phyloP scores from a whole-genome alignment of 1,284 basidiomycete species.

The Cutaneotrichosporon spelunceum region DNA sequence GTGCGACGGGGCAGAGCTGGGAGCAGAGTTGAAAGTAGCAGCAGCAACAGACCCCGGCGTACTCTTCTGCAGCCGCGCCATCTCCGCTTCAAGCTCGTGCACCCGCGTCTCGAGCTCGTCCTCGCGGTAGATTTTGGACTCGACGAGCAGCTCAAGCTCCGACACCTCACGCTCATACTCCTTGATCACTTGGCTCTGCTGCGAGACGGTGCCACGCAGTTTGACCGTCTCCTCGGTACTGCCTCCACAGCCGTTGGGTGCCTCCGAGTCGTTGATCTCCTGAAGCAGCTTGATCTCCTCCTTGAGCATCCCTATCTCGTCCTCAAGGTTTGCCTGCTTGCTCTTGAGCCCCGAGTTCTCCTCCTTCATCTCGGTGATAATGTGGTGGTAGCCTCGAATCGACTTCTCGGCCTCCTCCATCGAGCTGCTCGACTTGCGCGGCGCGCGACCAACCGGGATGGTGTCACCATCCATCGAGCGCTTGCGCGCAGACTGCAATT shows the following conservation, averaged over 20 bases:
- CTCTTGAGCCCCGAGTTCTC: conserved; percentile 68
- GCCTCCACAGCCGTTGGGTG: conserved; percentile 1
- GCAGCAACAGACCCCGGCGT: background rate
- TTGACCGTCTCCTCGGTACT: conserved; percentile 33
- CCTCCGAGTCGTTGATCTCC: conserved; percentile 26
- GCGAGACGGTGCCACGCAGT: conserved; percentile 27
- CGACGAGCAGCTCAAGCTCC: conserved; percentile 81
- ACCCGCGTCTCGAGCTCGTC: conserved; percentile 87
- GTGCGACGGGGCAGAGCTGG: background rate
- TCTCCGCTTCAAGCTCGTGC: conserved; percentile 60
- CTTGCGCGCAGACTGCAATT: conserved; percentile 23
- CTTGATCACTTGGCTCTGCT: conserved; percentile 37
- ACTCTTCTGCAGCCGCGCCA: conserved; percentile 17
- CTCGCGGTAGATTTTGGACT: conserved; percentile 92
- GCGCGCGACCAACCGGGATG: conserved; percentile 4
- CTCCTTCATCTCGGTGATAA: conserved; percentile 79
- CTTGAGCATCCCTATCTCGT: conserved; percentile 68
- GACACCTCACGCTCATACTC: conserved; percentile 83
- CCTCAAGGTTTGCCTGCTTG: conserved; percentile 66
- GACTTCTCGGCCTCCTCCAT: conserved; percentile 42
- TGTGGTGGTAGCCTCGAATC: conserved; percentile 57
- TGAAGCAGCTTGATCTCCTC: conserved; percentile 45
- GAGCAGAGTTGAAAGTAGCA: background rate
- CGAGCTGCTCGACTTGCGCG: conserved; percentile 26
- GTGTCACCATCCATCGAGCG: conserved; percentile 8